phyloP scores from a whole-genome alignment of 140 eudicot genomes.

The Flaveria floridana region DNA sequence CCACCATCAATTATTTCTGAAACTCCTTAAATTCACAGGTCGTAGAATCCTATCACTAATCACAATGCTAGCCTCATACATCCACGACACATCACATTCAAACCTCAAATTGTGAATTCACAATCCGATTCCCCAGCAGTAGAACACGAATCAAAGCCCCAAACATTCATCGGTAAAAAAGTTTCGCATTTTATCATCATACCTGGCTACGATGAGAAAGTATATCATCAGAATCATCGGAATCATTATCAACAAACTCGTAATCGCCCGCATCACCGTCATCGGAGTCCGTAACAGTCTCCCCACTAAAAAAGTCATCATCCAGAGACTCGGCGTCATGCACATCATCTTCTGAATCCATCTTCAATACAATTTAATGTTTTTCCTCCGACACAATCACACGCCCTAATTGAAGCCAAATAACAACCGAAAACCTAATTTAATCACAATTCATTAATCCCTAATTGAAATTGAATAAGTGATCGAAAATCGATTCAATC shows the following conservation, averaged over 20 bases:
- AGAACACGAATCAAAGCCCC: background rate
- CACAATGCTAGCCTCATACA: too few species aligned
- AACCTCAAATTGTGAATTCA: background rate
- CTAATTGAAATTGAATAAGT: slow-evolving; percentile 12
- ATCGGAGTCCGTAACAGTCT: slow-evolving; percentile 58
- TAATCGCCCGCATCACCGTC: slow-evolving; percentile 51
- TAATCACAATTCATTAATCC: slow-evolving; percentile 26
- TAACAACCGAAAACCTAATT: slow-evolving; percentile 14
- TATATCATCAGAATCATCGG: slow-evolving; percentile 61
- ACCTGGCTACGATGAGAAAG: slow-evolving; percentile 51
- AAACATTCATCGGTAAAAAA: background rate
- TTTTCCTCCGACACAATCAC: background rate
- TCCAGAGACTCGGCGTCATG: slow-evolving; percentile 53
- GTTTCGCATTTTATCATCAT: background rate
- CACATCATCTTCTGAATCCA: slow-evolving; percentile 60
- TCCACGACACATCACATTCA: background rate
- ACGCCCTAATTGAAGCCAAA: slow-evolving; percentile 17
- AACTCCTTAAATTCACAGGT: too few species aligned
- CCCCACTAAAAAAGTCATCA: slow-evolving; percentile 69
- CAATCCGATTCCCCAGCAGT: slow-evolving; percentile 5
- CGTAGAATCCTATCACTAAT: too few species aligned
- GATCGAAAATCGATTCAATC: background rate
- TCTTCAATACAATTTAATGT: slow-evolving; percentile 15
- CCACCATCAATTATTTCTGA: background rate
- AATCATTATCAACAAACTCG: slow-evolving; percentile 63